phyloP scores from a whole-genome alignment of 106 monocot species.

The Acanthochlamys bracteata region DNA sequence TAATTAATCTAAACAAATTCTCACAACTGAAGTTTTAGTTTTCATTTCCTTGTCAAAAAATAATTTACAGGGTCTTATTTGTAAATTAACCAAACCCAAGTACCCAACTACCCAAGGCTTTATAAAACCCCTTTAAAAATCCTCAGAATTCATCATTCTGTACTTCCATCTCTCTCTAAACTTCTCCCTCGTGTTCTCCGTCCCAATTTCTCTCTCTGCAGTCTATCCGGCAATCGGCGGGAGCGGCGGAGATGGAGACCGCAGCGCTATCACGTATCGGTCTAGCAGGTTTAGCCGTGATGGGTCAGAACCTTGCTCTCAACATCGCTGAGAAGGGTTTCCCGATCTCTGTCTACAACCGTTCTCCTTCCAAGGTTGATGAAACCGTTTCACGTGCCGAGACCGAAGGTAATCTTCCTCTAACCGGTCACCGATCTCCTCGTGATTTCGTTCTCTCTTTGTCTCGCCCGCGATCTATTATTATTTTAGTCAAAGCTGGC shows the following conservation, averaged over 20 bases:
- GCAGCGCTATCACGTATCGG: constrained; percentile 12
- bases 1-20: no score
- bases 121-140: no score
- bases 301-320: constrained; percentile 13
- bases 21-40: no score
- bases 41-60: no score
- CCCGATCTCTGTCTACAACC: constrained; percentile 15
- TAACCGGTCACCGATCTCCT: constrained; percentile 1
- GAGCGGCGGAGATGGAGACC: not conserved
- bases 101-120: no score
- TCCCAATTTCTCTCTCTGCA: not conserved
- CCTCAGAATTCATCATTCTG: no score
- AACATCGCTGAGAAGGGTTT: constrained; percentile 12
- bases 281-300: constrained; percentile 6
- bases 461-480: constrained; percentile 6
- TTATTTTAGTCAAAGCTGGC: constrained; percentile 10
- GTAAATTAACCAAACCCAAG: no score
- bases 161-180: not conserved
- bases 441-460: constrained; percentile 11
- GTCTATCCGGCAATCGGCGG: not conserved
- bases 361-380: constrained; percentile 3
- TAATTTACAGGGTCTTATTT: no score
- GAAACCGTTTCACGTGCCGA: constrained; percentile 7
- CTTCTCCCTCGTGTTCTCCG: not conserved
- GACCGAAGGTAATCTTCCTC: constrained; percentile 4